Evolutionary conservation across 176 grass and related monocot genomes (phyloP).

Genomic region (Tuctoria greenei): DNA sequence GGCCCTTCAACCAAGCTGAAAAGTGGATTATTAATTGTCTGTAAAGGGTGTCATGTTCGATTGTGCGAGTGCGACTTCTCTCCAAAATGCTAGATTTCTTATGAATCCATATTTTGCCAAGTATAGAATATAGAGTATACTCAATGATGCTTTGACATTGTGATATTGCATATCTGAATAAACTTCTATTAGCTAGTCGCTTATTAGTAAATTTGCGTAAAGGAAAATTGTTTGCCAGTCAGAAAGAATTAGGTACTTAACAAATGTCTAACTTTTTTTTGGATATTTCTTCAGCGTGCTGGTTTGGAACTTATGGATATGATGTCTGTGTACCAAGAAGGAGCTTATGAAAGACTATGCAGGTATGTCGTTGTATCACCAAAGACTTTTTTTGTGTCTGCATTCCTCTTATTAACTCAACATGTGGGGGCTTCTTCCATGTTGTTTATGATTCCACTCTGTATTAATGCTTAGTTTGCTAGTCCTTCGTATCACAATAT

Average conservation of each 20-base stretch:
- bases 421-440: background rate
- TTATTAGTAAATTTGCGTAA: background rate
- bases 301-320: slow-evolving; percentile 99
- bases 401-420: slow-evolving; percentile 16
- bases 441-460: background rate
- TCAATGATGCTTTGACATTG: too few species aligned
- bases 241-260: background rate
- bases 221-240: background rate
- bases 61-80: background rate
- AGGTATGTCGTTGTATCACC: slow-evolving; percentile 49
- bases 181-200: slow-evolving; percentile 10
- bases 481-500: background rate
- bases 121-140: too few species aligned
- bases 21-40: background rate
- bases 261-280: background rate
- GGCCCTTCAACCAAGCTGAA: background rate
- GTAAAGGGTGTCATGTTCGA: background rate
- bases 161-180: background rate
- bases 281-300: slow-evolving; percentile 64
- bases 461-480: slow-evolving; percentile 17
- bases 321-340: slow-evolving; percentile 99
- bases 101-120: background rate
- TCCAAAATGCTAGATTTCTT: background rate
- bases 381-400: background rate
- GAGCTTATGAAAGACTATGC: slow-evolving; percentile 96